A percentile compares a stretch with the other conserved stretches of the same genome.
These are phyloP conservation scores for Reticulascus tulasneorum DNA, from an alignment of 2,329 filamentous ascomycete species.

Conservation along the genomic window DNA sequence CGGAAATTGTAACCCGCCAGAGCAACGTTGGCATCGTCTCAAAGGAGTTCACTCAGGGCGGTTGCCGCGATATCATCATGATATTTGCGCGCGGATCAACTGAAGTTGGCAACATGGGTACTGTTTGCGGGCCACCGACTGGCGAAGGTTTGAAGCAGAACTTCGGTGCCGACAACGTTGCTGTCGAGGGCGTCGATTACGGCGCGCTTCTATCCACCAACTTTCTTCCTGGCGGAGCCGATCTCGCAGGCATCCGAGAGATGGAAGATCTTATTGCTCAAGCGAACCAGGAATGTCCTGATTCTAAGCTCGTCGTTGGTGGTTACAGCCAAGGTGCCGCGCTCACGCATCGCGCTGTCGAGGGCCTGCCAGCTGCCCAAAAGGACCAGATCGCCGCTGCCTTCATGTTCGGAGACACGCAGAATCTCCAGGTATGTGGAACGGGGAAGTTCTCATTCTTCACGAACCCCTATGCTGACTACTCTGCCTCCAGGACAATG, in stretches of 20 bases:
- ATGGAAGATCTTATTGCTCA: constrained; percentile 29
- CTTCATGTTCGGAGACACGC: constrained; percentile 23
- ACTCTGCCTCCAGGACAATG: constrained; percentile 28
- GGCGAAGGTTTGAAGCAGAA: constrained; percentile 16
- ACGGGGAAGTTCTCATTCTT: no score
- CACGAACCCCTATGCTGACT: no score
- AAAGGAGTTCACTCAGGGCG: constrained; percentile 19
- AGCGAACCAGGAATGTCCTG: constrained; percentile 31
- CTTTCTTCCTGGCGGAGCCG: constrained; percentile 25
- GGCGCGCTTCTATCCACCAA: constrained; percentile 27
- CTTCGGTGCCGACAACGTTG: constrained; percentile 16
- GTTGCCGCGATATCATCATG: constrained; percentile 20
- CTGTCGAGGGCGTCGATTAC: constrained; percentile 28
- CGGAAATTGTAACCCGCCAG: constrained; percentile 13
- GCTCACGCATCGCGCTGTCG: constrained; percentile 21
- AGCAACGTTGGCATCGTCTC: constrained; percentile 12
- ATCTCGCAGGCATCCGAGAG: constrained; percentile 24
- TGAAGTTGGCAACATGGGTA: constrained; percentile 17
- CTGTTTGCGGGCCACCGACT: constrained; percentile 15
- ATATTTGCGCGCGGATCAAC: constrained; percentile 20
- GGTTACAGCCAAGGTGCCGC: constrained; percentile 35
- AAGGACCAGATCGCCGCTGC: constrained; percentile 19
- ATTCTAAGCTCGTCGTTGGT: constrained; percentile 30
- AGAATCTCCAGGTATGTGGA: constrained; percentile 10
- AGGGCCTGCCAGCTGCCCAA: constrained; percentile 17